phyloP scores from a whole-genome alignment of 257 asterid genomes.

The Gentiana straminea region DNA sequence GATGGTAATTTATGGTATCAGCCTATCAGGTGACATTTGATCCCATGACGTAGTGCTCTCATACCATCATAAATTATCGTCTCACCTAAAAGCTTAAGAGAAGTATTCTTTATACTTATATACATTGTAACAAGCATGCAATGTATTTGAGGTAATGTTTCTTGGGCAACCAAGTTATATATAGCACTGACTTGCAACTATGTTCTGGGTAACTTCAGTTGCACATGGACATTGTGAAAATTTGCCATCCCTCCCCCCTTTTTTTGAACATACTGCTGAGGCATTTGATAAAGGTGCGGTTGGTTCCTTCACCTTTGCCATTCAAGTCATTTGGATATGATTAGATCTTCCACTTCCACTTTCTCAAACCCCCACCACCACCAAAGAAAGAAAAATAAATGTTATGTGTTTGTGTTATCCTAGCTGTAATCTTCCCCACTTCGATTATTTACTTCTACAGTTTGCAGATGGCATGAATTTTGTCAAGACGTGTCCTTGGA shows the following conservation, averaged over 20 bases:
- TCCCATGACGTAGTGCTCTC: too few species aligned
- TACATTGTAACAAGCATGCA: too few species aligned
- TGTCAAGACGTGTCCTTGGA: slow-evolving; percentile 70
- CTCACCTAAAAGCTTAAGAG: too few species aligned
- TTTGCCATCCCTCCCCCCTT: neutral
- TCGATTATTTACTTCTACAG: slow-evolving; percentile 2
- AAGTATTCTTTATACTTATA: too few species aligned
- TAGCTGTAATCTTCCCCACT: neutral
- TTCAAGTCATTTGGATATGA: neutral
- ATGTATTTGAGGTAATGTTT: neutral
- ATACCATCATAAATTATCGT: too few species aligned
- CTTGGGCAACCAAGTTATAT: neutral
- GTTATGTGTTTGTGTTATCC: too few species aligned
- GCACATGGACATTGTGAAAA: neutral
- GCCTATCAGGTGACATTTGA: too few species aligned
- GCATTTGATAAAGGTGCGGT: neutral
- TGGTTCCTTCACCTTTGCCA: neutral
- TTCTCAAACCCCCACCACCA: neutral
- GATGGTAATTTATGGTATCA: too few species aligned
- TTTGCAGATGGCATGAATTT: slow-evolving; percentile 77
- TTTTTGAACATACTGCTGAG: neutral
- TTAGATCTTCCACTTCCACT: neutral
- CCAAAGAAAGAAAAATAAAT: too few species aligned
- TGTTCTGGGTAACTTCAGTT: too few species aligned
- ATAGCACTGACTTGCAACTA: too few species aligned